Conservation (phyloP, 2,329 filamentous ascomycete species). For the Ophiostoma pallidulum region DNA sequence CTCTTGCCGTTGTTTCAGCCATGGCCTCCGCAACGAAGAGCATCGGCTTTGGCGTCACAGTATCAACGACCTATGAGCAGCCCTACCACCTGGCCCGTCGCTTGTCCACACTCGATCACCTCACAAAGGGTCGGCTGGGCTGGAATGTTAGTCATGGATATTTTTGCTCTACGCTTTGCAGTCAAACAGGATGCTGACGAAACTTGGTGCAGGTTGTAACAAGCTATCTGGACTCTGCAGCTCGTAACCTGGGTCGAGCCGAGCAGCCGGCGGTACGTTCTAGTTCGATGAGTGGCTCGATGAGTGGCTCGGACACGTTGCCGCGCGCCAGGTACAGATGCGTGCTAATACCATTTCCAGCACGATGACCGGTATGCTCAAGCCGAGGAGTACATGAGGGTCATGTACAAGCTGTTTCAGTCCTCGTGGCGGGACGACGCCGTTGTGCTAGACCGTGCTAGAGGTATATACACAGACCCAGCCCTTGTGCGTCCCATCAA, state of each 20-base stretch:
- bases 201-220: conserved; percentile 14
- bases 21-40: conserved; percentile 17
- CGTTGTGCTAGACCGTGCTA: conserved; percentile 10
- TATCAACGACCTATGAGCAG: conserved; percentile 15
- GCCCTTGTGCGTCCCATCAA: conserved; percentile 12
- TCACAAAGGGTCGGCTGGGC: conserved; percentile 26
- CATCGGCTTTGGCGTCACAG: conserved; percentile 17
- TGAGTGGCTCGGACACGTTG: no score
- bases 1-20: conserved; percentile 36
- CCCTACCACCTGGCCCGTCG: conserved; percentile 15
- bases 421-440: conserved; percentile 15
- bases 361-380: conserved; percentile 20
- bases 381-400: conserved; percentile 19
- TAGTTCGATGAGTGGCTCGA: no score
- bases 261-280: conserved; percentile 7
- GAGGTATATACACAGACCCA: conserved; percentile 11
- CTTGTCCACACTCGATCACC: conserved; percentile 15
- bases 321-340: not conserved
- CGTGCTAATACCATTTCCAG: not conserved
- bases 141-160: conserved; percentile 31
- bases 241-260: conserved; percentile 14
- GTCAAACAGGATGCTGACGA: not conserved
- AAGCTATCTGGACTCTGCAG: conserved; percentile 15
- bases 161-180: not conserved
- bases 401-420: conserved; percentile 18